These are phyloP conservation scores for Raffaelea albimanens DNA, from an alignment of 2,329 filamentous ascomycete species.

Conservation along the genomic window DNA sequence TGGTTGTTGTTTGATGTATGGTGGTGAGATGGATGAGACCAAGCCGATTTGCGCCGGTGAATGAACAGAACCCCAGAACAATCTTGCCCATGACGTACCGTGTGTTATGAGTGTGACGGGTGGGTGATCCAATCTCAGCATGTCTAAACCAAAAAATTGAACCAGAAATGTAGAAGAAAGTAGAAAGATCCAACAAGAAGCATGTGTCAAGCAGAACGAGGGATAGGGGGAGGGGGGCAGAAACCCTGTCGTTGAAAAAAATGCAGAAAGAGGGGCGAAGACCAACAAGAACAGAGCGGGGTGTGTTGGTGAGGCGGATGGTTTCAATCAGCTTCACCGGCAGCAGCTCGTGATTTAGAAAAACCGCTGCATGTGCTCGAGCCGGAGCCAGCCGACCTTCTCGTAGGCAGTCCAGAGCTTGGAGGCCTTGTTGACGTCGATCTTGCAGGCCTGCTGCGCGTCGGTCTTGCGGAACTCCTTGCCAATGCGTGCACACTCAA, in stretches of 20 bases:
- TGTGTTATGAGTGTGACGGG: neutral
- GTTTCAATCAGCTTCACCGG: neutral
- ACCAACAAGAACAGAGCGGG: neutral
- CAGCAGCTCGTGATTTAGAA: neutral
- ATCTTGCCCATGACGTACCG: too few relatives aligned
- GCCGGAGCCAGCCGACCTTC: conserved; percentile 71
- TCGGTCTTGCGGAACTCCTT: conserved; percentile 94
- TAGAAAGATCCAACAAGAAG: neutral
- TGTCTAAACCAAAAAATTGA: neutral
- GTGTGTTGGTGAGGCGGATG: neutral
- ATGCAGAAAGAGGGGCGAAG: neutral
- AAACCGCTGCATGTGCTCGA: conserved; percentile 28
- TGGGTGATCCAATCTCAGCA: neutral
- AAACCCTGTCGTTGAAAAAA: too few relatives aligned
- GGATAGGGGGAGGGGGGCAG: too few relatives aligned
- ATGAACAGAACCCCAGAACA: too few relatives aligned
- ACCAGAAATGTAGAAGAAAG: neutral
- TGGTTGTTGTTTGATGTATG: too few relatives aligned
- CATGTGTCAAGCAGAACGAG: neutral
- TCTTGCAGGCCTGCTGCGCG: conserved; percentile 93
- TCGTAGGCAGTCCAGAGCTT: conserved; percentile 88
- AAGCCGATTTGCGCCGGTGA: too few relatives aligned
- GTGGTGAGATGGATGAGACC: too few relatives aligned
- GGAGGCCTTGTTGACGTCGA: conserved; percentile 95
- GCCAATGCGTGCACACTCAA: conserved; percentile 55